Evolutionary conservation across 2,329 filamentous ascomycete species (phyloP), one percentile per base, ranked within the genome.

Genomic region (Metarhizium sp.): DNA sequence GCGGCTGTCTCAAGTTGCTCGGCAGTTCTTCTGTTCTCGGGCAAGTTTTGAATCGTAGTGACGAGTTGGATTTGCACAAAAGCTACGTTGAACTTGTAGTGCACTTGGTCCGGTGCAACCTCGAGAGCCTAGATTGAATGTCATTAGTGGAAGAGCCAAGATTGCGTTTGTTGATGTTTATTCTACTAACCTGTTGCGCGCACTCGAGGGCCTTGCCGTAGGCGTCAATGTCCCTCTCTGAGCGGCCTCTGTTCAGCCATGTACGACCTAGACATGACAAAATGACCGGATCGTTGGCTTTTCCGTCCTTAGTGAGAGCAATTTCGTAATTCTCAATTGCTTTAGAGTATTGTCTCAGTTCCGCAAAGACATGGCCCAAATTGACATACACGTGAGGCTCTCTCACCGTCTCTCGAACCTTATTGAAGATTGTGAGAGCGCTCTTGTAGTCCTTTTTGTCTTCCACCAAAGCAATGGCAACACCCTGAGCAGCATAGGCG

Each of bases 11-110:
- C 81, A 7, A 99, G 84, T 64, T 97, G 91, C 58, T 81, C 79
- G 3, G 92, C 78, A 0, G 87, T 88, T 52, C 91, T 85, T 66
- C 92, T 85, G 6, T 82, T 81, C 67, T 96, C 90, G 5, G 82
- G 78, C 54, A 96, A 76, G 40, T 76, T 78, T 70, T 90, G 86
- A 54, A 96, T 84, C 34, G 88, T 82, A 49, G 87, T 87, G 20
- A 92, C 92, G 54, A 97, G 85, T 69, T 96, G 92, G 59, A 96
- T 95, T 67, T 97, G 94, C 32, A 97, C 90, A 66, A 96, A 99
- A 0, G 94, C 94, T 32, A 99, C 89, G 66, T 99, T 99, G 80
- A 99, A 99, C 69, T 94, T 90, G 70, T 94, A 90, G 71, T 96
- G 90, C 34, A 92, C 79, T 64, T 95, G 90, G 4, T 94, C 88